Conservation (phyloP, 768 basidiomycete species). For the Jaapia argillacea region DNA sequence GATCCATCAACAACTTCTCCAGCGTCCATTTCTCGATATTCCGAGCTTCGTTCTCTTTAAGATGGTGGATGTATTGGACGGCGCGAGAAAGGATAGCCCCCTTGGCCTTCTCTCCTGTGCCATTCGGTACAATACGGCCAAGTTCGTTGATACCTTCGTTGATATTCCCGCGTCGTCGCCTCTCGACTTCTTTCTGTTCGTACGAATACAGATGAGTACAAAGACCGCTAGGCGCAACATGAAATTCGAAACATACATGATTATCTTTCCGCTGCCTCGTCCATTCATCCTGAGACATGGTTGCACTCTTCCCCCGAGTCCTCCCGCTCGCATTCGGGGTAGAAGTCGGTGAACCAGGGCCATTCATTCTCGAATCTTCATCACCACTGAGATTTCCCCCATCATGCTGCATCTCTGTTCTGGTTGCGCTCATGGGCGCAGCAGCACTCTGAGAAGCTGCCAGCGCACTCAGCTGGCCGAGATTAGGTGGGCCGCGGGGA, state of each 20-base stretch:
- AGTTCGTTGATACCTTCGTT: conserved; percentile 95
- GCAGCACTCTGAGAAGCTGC: background rate
- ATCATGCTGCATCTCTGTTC: conserved; percentile 1
- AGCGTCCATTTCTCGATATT: conserved; percentile 93
- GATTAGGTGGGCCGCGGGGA: conserved; percentile 18
- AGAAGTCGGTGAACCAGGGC: conserved; percentile 5
- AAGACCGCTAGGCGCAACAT: background rate
- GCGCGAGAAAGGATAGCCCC: conserved; percentile 83
- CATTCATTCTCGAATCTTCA: conserved; percentile 1
- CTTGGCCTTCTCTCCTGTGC: conserved; percentile 82
- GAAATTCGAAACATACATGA: conserved; percentile 23
- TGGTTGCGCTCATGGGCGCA: conserved; percentile 1
- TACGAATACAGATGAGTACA: background rate
- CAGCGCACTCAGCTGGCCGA: conserved; percentile 10
- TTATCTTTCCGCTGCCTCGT: conserved; percentile 32
- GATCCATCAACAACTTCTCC: conserved; percentile 87
- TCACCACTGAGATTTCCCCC: conserved; percentile 1
- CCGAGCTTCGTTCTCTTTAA: conserved; percentile 84
- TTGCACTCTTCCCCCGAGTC: conserved; percentile 17
- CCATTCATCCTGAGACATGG: conserved; percentile 29
- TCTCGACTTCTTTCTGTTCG: conserved; percentile 93
- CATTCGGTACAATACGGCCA: conserved; percentile 79
- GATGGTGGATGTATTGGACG: conserved; percentile 84
- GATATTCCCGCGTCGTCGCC: conserved; percentile 89
- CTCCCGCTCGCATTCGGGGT: conserved; percentile 7